These are phyloP conservation scores for Gossypium thurberi DNA, from an alignment of 345 rosid genomes.

Conservation along the genomic window DNA sequence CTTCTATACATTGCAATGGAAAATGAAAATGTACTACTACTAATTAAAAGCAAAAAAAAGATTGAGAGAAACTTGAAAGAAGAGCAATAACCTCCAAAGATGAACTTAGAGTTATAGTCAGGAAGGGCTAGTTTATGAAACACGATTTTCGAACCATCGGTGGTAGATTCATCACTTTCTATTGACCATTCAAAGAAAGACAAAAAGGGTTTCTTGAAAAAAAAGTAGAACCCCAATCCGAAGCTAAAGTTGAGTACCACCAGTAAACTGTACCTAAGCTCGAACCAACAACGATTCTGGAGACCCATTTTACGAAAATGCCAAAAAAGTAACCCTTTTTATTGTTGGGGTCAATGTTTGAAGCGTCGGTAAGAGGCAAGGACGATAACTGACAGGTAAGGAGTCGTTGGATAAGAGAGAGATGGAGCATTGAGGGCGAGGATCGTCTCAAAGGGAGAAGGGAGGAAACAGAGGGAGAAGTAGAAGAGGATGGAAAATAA, in stretches of 20 bases:
- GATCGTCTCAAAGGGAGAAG: no score
- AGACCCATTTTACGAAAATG: constrained; percentile 36
- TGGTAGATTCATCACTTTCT: constrained; percentile 18
- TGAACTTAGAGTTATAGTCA: constrained; percentile 40
- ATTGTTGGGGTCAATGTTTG: no score
- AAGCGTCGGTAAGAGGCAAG: no score
- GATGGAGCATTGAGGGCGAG: no score
- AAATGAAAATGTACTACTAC: no score
- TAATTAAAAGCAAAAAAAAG: neutral
- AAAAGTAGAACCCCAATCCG: constrained; percentile 24
- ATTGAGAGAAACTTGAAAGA: neutral
- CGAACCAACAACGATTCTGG: constrained; percentile 48
- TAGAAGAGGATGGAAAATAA: no score
- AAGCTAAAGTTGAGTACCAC: constrained; percentile 27
- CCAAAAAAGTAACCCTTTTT: no score
- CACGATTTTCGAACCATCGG: constrained; percentile 21
- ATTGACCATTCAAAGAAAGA: constrained; percentile 46
- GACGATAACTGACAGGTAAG: no score
- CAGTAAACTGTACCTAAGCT: constrained; percentile 51
- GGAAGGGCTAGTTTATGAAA: constrained; percentile 61
- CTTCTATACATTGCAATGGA: no score
- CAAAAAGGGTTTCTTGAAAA: constrained; percentile 22
- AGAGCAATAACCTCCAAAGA: constrained; percentile 50
- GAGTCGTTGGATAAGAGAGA: no score
- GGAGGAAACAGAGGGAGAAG: no score